These are phyloP conservation scores for Mayamaea pseudoterrestris DNA, from an alignment of 108 stramenopile genomes.

Conservation along the genomic window DNA sequence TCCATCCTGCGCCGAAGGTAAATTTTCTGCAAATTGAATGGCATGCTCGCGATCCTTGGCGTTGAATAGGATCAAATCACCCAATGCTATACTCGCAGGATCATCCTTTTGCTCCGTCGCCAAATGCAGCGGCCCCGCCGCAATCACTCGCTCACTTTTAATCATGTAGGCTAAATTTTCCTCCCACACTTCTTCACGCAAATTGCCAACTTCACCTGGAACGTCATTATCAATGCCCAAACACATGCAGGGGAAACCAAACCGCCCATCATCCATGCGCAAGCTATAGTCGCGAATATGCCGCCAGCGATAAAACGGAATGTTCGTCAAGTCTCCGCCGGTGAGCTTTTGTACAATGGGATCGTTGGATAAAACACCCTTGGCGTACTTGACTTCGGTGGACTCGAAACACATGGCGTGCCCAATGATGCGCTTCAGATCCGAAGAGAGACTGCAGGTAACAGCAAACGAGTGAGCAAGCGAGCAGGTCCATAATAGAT, in stretches of 20 bases:
- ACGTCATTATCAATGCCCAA: slow-evolving; percentile 48
- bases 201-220: slow-evolving; percentile 28
- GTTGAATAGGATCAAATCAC: slow-evolving; percentile 72
- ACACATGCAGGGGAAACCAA: slow-evolving; percentile 52
- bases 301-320: slow-evolving; percentile 70
- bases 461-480: neutral
- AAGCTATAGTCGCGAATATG: slow-evolving; percentile 77
- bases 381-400: slow-evolving; percentile 39
- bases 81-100: slow-evolving; percentile 44
- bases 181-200: slow-evolving; percentile 33
- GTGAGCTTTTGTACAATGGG: slow-evolving; percentile 51
- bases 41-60: slow-evolving; percentile 62
- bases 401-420: slow-evolving; percentile 71
- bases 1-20: slow-evolving; percentile 53
- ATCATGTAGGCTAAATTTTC: slow-evolving; percentile 61
- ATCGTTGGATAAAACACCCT: slow-evolving; percentile 47
- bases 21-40: slow-evolving; percentile 64
- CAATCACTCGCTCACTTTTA: slow-evolving; percentile 55
- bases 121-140: slow-evolving; percentile 57
- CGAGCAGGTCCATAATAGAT: neutral
- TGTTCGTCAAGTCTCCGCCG: slow-evolving; percentile 35
- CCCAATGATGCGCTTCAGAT: slow-evolving; percentile 56
- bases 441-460: slow-evolving; percentile 46
- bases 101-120: slow-evolving; percentile 65
- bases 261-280: slow-evolving; percentile 62